These are phyloP conservation scores for Anisodus tanguticus DNA, from an alignment of 257 asterid species.

Conservation along the genomic window DNA sequence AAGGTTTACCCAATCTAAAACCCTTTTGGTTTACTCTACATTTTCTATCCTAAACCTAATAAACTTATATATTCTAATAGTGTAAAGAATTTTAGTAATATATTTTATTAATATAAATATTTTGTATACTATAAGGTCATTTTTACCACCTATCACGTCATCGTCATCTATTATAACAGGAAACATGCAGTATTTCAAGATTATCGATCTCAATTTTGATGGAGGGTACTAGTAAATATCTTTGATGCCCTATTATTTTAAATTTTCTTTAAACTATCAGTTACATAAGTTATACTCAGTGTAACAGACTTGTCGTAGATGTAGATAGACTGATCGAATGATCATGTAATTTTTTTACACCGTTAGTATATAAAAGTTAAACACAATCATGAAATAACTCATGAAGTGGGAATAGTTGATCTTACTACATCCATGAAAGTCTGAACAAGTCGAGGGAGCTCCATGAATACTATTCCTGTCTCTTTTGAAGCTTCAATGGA, in stretches of 20 bases:
- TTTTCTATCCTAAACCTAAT: not conserved
- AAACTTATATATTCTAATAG: not conserved
- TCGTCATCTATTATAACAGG: no score
- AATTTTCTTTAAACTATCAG: not conserved
- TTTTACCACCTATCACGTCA: no score
- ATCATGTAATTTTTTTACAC: not conserved
- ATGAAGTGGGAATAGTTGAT: not conserved
- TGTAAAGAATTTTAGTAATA: not conserved
- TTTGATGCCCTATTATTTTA: not conserved
- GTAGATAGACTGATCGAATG: not conserved
- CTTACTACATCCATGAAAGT: conserved; percentile 77
- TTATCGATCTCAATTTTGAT: not conserved
- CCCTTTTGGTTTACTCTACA: not conserved
- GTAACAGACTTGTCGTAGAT: not conserved
- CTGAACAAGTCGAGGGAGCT: conserved; percentile 69
- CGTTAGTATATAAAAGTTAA: not conserved
- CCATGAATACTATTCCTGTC: conserved; percentile 55
- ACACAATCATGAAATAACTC: not conserved
- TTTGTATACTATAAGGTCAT: not conserved
- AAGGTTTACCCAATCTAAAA: not conserved
- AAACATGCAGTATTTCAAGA: not conserved
- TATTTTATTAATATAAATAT: not conserved
- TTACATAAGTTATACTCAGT: not conserved
- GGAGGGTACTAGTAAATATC: not conserved
- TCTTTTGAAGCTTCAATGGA: conserved; percentile 87